Percentiles rank a stretch among this genome's conserved stretches.
These are phyloP conservation scores for Dichotomocladium elegans DNA, from an alignment of 371 early-diverging fungal genomes.

Conservation along the genomic window DNA sequence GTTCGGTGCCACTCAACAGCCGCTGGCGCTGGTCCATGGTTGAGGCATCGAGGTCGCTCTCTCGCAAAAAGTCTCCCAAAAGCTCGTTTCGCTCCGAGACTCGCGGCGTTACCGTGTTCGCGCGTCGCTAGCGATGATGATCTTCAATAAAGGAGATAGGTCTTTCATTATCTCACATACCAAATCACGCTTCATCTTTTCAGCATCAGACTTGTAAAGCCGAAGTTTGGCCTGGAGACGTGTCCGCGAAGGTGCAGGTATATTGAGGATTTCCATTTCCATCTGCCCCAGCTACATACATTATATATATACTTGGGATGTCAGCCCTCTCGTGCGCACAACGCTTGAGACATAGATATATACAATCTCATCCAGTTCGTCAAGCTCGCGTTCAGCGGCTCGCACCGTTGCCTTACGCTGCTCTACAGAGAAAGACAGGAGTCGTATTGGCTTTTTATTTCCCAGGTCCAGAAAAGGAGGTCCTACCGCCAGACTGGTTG, in stretches of 20 bases:
- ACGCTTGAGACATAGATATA: background rate
- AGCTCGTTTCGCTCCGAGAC: constrained; percentile 62
- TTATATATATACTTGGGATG: background rate
- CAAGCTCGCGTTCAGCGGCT: constrained; percentile 79
- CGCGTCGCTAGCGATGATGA: constrained; percentile 25
- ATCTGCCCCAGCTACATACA: constrained; percentile 77
- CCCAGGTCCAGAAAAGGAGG: background rate
- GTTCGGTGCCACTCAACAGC: constrained; percentile 80
- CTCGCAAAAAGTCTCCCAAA: constrained; percentile 46
- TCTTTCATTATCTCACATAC: constrained; percentile 26
- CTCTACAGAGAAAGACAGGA: constrained; percentile 55
- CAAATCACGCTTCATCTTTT: constrained; percentile 71
- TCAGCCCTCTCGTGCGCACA: background rate
- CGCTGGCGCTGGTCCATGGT: constrained; percentile 81
- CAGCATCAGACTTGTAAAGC: constrained; percentile 73
- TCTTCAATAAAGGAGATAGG: background rate
- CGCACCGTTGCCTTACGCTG: constrained; percentile 68
- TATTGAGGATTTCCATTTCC: constrained; percentile 85
- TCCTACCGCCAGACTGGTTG: constrained; percentile 55
- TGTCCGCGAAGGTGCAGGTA: constrained; percentile 62
- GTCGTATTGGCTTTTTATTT: no score
- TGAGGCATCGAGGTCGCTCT: constrained; percentile 56
- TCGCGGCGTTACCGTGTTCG: constrained; percentile 33
- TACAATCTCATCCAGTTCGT: constrained; percentile 92
- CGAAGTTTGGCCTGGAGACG: constrained; percentile 72